phyloP scores from a whole-genome alignment of 345 rosid genomes.

The Excoecaria cochinchinensis region DNA sequence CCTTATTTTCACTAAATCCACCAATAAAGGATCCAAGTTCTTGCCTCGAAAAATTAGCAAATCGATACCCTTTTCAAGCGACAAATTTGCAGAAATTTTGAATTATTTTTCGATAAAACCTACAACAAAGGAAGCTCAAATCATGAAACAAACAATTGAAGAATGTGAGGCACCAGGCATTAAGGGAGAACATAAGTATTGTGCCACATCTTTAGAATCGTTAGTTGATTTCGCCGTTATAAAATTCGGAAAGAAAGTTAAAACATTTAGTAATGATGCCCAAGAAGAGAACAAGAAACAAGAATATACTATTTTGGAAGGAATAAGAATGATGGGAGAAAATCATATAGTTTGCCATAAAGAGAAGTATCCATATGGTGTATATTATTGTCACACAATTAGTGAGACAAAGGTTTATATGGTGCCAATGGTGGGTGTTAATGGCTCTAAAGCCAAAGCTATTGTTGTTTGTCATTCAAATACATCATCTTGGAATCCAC shows the following conservation, averaged over 20 bases:
- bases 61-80: too few relatives aligned
- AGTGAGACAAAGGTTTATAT: neutral
- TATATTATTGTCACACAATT: conserved; percentile 19
- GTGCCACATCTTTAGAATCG: conserved; percentile 23
- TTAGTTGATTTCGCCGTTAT: conserved; percentile 1
- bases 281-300: neutral
- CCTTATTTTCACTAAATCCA: too few relatives aligned
- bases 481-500: conserved; percentile 19
- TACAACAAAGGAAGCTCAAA: neutral
- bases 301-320: neutral
- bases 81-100: too few relatives aligned
- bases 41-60: too few relatives aligned
- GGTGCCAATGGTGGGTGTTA: conserved; percentile 10
- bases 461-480: conserved; percentile 13
- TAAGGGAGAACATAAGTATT: conserved; percentile 19
- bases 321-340: conserved; percentile 6
- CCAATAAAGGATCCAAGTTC: too few relatives aligned
- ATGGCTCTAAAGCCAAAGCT: conserved; percentile 9
- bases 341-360: conserved; percentile 18
- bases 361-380: conserved; percentile 12
- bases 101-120: conserved; percentile 1
- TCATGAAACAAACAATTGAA: neutral
- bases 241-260: conserved; percentile 5
- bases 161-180: conserved; percentile 15
- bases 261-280: neutral